Conservation (phyloP, 345 rosid species). For the Aethionema arabicum region DNA sequence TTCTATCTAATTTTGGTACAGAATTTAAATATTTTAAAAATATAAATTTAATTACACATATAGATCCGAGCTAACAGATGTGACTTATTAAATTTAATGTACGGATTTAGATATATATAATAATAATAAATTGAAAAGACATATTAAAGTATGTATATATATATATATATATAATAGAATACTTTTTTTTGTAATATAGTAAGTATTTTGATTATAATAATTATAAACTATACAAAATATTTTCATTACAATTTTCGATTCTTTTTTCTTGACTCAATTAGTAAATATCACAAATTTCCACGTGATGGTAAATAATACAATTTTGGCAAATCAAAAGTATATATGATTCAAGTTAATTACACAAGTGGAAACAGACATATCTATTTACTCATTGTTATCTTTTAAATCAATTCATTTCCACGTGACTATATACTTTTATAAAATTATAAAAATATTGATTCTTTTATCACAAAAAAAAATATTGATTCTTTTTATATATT, state of each 20-base stretch:
- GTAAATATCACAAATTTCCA: not conserved
- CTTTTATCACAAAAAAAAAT: too few relatives aligned
- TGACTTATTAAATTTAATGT: conserved; percentile 9
- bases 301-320: conserved; percentile 10
- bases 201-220: too few relatives aligned
- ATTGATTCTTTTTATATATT: too few relatives aligned
- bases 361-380: not conserved
- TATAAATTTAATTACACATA: conserved; percentile 15
- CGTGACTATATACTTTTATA: conserved; percentile 3
- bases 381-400: not conserved
- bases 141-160: not conserved
- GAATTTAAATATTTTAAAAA: conserved; percentile 4
- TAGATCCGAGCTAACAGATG: conserved; percentile 24
- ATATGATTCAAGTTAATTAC: conserved; percentile 6
- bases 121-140: too few relatives aligned
- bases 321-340: conserved; percentile 6
- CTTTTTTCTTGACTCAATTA: too few relatives aligned
- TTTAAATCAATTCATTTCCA: conserved; percentile 1
- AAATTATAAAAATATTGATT: not conserved
- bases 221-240: not conserved
- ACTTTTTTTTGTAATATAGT: too few relatives aligned
- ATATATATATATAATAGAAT: too few relatives aligned
- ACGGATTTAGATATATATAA: not conserved
- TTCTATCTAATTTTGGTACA: too few relatives aligned
- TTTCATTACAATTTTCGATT: too few relatives aligned